Evolutionary conservation across 2,329 filamentous ascomycete genomes (phyloP).

Genomic region (Alternaria solani): DNA sequence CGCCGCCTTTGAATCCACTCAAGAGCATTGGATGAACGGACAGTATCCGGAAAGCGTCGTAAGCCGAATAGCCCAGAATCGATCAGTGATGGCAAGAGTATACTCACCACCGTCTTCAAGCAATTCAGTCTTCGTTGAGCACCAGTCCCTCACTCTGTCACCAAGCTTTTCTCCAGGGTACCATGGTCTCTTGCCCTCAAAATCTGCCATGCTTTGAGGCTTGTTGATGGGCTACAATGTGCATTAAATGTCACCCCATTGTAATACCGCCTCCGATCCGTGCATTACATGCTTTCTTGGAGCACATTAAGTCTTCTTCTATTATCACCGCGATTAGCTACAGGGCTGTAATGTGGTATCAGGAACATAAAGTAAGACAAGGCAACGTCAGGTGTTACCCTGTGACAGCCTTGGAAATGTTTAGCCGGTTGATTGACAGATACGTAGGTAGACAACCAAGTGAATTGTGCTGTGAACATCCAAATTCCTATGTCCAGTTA

Average conservation of each 20-base stretch:
- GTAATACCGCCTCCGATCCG: too few relatives aligned
- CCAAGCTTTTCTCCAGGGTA: not conserved
- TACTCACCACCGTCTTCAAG: conserved; percentile 11
- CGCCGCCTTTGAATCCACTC: conserved; percentile 10
- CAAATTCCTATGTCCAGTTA: not conserved
- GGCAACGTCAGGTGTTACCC: not conserved
- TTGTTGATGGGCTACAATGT: too few relatives aligned
- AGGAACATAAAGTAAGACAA: too few relatives aligned
- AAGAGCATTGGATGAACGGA: conserved; percentile 11
- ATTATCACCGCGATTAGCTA: too few relatives aligned
- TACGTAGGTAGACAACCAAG: not conserved
- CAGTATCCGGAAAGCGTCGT: conserved; percentile 3
- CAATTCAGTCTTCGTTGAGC: conserved; percentile 6
- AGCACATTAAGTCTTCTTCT: too few relatives aligned
- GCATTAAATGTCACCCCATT: too few relatives aligned
- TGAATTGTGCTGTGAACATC: not conserved
- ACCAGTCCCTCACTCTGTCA: not conserved
- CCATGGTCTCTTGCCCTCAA: too few relatives aligned
- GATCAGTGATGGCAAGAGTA: not conserved
- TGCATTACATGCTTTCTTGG: too few relatives aligned
- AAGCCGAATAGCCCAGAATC: not conserved
- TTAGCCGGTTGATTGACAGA: not conserved
- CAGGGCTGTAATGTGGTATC: too few relatives aligned
- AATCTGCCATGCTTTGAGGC: too few relatives aligned
- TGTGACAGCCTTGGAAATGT: not conserved